Percentiles rank a stretch among this genome's conserved stretches.
phyloP scores from a whole-genome alignment of 768 basidiomycete species.

The Amanita phalloides region DNA sequence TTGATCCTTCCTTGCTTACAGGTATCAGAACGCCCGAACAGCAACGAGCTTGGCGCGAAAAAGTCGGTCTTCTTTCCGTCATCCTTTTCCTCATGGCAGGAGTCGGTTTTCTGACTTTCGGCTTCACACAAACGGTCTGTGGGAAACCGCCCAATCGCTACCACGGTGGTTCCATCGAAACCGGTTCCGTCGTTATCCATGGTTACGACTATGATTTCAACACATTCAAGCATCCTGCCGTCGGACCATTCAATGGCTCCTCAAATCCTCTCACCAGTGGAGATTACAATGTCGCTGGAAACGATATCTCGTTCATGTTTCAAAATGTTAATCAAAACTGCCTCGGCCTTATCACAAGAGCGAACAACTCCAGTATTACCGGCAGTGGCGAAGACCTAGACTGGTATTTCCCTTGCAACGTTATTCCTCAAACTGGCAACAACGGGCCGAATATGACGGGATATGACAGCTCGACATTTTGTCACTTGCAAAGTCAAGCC shows the following conservation, averaged over 20 bases:
- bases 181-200: conserved; percentile 83
- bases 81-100: conserved; percentile 79
- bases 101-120: conserved; percentile 98
- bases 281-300: conserved; percentile 68
- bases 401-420: conserved; percentile 99
- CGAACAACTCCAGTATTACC: conserved; percentile 60
- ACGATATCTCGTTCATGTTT: conserved; percentile 91
- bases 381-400: conserved; percentile 51
- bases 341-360: conserved; percentile 61
- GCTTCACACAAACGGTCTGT: conserved; percentile 92
- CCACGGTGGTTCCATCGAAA: conserved; percentile 71
- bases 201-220: conserved; percentile 91
- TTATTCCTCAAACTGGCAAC: conserved; percentile 64
- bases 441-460: conserved; percentile 54
- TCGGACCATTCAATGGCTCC: conserved; percentile 58
- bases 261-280: conserved; percentile 79
- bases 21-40: conserved; percentile 87
- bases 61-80: conserved; percentile 84
- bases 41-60: conserved; percentile 97
- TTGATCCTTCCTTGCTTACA: conserved; percentile 18
- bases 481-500: conserved; percentile 55
- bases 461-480: conserved; percentile 55
- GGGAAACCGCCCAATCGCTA: conserved; percentile 78
- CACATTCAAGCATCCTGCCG: conserved; percentile 76
- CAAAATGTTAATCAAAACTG: conserved; percentile 88